Conservation (phyloP, 371 early-diverging fungal genomes). For the Catenaria anguillulae region DNA sequence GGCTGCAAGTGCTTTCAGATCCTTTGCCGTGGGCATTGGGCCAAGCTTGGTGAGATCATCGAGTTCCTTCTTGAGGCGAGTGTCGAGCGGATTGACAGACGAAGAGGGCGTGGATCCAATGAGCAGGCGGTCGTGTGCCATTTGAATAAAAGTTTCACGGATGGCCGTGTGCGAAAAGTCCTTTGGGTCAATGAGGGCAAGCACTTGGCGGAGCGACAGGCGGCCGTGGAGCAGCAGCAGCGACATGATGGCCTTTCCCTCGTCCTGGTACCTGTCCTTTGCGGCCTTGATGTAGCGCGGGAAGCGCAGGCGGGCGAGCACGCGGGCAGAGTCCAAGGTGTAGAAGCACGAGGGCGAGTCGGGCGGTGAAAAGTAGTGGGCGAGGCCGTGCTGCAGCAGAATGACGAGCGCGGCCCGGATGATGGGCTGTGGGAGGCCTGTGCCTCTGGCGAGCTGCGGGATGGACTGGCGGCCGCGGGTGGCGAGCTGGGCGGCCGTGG, state of each 20-base stretch:
- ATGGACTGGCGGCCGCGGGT: neutral
- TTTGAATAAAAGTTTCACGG: neutral
- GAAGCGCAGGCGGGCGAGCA: neutral
- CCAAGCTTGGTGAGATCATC: neutral
- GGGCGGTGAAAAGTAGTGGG: neutral
- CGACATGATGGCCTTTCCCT: neutral
- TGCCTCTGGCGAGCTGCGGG: neutral
- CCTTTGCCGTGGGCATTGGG: neutral
- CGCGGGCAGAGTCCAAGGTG: neutral
- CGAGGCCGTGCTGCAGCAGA: conserved; percentile 1
- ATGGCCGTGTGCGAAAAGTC: neutral
- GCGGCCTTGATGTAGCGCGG: neutral
- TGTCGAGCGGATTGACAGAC: neutral
- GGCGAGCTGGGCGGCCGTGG: neutral
- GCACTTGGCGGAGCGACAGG: neutral
- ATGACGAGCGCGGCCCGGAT: neutral
- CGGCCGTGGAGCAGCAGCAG: neutral
- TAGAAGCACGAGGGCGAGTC: neutral
- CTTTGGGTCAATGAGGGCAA: neutral
- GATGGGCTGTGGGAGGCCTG: neutral
- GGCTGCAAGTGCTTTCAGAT: neutral
- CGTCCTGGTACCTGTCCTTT: neutral
- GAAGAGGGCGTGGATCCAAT: neutral
- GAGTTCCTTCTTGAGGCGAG: neutral
- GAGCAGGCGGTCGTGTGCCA: neutral